These are phyloP conservation scores for Apostasia shenzhenica DNA, from an alignment of 106 monocot species.

Conservation along the genomic window DNA sequence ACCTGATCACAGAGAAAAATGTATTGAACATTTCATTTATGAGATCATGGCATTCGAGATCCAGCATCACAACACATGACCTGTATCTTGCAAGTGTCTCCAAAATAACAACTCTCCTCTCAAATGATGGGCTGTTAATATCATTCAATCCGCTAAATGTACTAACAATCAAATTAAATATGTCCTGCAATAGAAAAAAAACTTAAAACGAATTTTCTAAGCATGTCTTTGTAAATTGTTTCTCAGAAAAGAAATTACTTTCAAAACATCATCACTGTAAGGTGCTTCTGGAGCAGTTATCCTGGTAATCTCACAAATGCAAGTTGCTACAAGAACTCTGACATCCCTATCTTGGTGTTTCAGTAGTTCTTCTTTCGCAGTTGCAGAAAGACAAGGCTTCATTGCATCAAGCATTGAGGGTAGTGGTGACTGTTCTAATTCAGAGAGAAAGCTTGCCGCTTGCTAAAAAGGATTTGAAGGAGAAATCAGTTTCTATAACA, in stretches of 20 bases:
- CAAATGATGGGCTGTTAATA: conserved; percentile 69
- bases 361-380: conserved; percentile 61
- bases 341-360: conserved; percentile 85
- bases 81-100: conserved; percentile 91
- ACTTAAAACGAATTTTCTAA: background rate
- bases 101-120: conserved; percentile 81
- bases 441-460: conserved; percentile 60
- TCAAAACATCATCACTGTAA: conserved; percentile 82
- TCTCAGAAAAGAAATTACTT: conserved; percentile 27
- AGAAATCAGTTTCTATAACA: conserved; percentile 5
- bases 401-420: conserved; percentile 58
- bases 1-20: conserved; percentile 82
- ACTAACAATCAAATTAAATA: conserved; percentile 80
- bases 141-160: conserved; percentile 79
- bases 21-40: conserved; percentile 87
- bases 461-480: conserved; percentile 40
- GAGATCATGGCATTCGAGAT: conserved; percentile 92
- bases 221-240: background rate
- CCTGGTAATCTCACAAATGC: conserved; percentile 89
- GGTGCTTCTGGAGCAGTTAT: conserved; percentile 98
- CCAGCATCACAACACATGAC: conserved; percentile 96
- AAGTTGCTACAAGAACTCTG: conserved; percentile 80
- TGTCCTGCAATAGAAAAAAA: conserved; percentile 65
- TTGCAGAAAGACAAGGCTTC: conserved; percentile 59
- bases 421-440: conserved; percentile 74